These are phyloP conservation scores for Rosa lucieae DNA, from an alignment of 306 rosid species.

Conservation along the genomic window DNA sequence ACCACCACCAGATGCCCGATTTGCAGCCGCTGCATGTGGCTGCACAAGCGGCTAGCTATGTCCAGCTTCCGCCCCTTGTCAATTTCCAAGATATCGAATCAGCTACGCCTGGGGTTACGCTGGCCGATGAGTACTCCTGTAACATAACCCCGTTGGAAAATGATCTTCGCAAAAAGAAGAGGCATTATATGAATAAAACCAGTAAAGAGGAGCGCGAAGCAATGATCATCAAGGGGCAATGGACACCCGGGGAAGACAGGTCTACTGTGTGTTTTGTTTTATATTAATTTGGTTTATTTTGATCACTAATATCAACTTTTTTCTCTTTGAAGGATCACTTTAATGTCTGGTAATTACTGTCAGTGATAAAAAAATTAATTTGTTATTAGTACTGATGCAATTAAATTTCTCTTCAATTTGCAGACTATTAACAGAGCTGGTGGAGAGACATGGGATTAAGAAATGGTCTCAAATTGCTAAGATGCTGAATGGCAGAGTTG, in stretches of 20 bases:
- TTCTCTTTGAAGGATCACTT: neutral
- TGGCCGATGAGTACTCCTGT: constrained; percentile 1
- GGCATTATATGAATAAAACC: constrained; percentile 1
- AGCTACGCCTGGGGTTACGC: neutral
- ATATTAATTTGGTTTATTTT: neutral
- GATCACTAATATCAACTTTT: neutral
- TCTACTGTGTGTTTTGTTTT: neutral
- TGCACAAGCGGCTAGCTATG: neutral
- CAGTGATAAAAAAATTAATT: neutral
- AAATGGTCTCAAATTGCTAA: constrained; percentile 70
- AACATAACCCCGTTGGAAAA: neutral
- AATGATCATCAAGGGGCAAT: constrained; percentile 55
- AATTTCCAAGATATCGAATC: constrained; percentile 24
- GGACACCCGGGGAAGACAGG: constrained; percentile 73
- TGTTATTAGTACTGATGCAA: neutral
- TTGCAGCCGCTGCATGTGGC: neutral
- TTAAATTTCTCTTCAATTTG: constrained; percentile 11
- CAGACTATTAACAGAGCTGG: constrained; percentile 51
- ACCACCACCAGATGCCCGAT: neutral
- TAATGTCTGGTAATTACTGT: neutral
- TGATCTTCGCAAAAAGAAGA: constrained; percentile 2
- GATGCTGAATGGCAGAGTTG: constrained; percentile 46
- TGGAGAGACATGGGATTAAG: constrained; percentile 41
- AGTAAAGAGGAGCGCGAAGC: constrained; percentile 12
- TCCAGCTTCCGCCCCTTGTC: neutral